A percentile compares a stretch with the other conserved stretches of the same genome.
Conservation (phyloP, 805 yeast species). For the Yamadazyma olivae region DNA sequence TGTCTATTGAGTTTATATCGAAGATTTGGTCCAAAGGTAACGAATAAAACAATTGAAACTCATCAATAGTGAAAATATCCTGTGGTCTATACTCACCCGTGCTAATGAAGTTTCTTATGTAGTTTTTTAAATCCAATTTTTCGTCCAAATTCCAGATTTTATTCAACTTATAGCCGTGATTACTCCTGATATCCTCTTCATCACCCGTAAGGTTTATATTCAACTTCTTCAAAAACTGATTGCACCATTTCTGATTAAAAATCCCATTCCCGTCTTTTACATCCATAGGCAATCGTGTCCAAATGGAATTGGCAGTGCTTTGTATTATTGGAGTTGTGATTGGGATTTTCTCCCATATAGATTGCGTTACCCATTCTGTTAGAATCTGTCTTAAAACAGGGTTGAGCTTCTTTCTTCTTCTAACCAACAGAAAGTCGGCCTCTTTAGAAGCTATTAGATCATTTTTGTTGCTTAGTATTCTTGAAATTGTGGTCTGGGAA, state of each 20-base stretch:
- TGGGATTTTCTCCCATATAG: constrained; percentile 65
- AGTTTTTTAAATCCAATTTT: constrained; percentile 43
- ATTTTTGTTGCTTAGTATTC: constrained; percentile 56
- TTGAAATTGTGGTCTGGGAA: constrained; percentile 64
- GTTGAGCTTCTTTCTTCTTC: constrained; percentile 55
- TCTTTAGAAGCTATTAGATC: constrained; percentile 49
- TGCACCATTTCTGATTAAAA: constrained; percentile 64
- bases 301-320: constrained; percentile 59
- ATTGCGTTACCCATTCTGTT: constrained; percentile 68
- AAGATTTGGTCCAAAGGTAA: constrained; percentile 59
- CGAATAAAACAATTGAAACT: constrained; percentile 56
- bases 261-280: constrained; percentile 62
- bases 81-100: constrained; percentile 40
- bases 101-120: constrained; percentile 31
- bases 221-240: constrained; percentile 44
- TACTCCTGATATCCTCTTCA: constrained; percentile 36
- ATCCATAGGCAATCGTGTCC: constrained; percentile 55
- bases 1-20: constrained; percentile 42
- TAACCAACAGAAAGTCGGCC: constrained; percentile 47
- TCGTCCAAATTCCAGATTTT: constrained; percentile 65
- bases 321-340: constrained; percentile 62
- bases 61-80: constrained; percentile 60
- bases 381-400: constrained; percentile 54
- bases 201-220: constrained; percentile 50
- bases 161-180: constrained; percentile 28